Evolutionary conservation across 176 grass and related monocot genomes (phyloP), one percentile per base, ranked within the genome.

Genomic region (Rhipidocladum racemiflorum): DNA sequence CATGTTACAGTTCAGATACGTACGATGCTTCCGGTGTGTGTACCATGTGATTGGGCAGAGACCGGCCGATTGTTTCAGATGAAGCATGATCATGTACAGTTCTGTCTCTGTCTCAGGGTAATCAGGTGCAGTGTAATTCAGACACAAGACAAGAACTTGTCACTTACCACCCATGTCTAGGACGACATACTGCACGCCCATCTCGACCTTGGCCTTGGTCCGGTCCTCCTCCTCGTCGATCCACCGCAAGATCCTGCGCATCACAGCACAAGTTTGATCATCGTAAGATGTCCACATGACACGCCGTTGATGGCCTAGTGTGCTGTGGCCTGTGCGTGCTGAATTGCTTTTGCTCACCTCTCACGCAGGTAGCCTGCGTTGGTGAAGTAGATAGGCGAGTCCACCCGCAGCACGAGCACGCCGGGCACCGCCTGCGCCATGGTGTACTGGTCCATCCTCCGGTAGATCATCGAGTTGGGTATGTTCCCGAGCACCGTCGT

Each of bases 141-240:
- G 25, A 35, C 36, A 34, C 30, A 25, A 38, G 9, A 0, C 24
- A 39, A n/a, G 14, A 14, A 54, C 2, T 62, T 21, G 74, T 39
- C 51, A 88, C 87, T 89, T 78, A 99, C 97, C 97, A 42, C 93
- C 87, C 85, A 99, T 79, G 83, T 99, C 97, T 1, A 99, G 83
- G 80, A 99, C 87, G 2, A 96, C 85, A 43, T 99, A 95, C 75
- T 88, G 89, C 69, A 99, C 43, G 27, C 50, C 79, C 14, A 61
- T 87, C 75, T 86, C 88, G 65, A 73, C 89, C 68, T 90, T 90
- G 45, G 53, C 60, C 68, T 90, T 81, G 23, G 87, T 50, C 30
- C 60, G 88, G 17, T 99, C 93, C 14, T 99, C 93, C 63, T 99
- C 97, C 0, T 99, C 97, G 7, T 96, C 93, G 28, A 99, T 95